Evolutionary conservation across 192 early-diverging fungal genomes (phyloP), one percentile per base, ranked within the genome.

Genomic region (Entrophospora sp.): DNA sequence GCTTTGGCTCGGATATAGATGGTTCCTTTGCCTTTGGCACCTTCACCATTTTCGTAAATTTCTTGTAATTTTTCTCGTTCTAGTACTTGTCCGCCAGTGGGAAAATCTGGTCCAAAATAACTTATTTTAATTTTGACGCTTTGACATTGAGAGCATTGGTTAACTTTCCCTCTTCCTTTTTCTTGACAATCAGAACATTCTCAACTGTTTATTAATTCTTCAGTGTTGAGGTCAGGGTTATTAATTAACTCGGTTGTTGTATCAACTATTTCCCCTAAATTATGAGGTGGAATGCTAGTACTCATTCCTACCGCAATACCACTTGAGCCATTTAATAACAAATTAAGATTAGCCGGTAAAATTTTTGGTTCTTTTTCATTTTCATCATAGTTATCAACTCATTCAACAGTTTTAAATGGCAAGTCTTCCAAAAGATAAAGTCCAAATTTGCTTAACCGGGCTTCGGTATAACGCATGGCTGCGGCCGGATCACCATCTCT

Each of bases 361-460:
- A 52, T 52, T 52, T 52, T 52, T 52, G 49, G 49, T 5, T 52
- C 49, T 5, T 52, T 16, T 52, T 52, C 49, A n/a, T n/a, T n/a
- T n/a, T n/a, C 49, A 52, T 52, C 49, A 27, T 52, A 52, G 49
- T 52, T 52, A 52, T 52, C 49, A 52, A 52, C 22, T 25, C 49
- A 52, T 27, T 52, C 49, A 1, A 52, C 49, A 0, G 49, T 52
- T 52, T 52, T 20, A 52, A 52, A 52, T n/a, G 49, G 14, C 49
- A 52, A 52, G 3, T 52, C 49, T 5, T 52, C 49, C 49, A 52
- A 3, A 10, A 52, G 49, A 5, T 52, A 52, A 16, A 27, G 10
- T n/a, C 49, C 49, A 52, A 52, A 52, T 27, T 52, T 52, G 22
- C 14, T 52, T 52, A 52, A 52, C 14, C 49, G 49, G 49, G 49